Conservation (phyloP, 108 stramenopile species). For the Cylindrotheca closterium region DNA sequence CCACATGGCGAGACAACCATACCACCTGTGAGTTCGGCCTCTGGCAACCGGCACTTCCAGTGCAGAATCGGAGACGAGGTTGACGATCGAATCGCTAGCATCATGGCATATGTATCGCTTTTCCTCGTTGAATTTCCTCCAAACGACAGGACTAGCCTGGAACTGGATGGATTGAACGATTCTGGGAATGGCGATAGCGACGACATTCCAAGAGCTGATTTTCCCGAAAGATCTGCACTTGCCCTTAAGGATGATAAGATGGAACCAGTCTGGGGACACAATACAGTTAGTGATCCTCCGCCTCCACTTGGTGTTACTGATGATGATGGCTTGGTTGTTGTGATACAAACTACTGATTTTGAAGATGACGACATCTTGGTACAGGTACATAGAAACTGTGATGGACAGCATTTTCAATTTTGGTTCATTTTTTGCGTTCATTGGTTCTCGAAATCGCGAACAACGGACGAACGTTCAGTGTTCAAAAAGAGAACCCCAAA, state of each 20-base stretch:
- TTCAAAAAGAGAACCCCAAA: no score
- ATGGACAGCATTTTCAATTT: no score
- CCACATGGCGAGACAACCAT: conserved; percentile 65
- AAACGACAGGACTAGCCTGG: conserved; percentile 32
- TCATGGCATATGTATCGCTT: conserved; percentile 52
- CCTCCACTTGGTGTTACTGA: conserved; percentile 41
- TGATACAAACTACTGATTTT: conserved; percentile 26
- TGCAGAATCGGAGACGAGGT: conserved; percentile 44
- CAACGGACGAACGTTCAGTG: no score
- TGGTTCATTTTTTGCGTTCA: no score
- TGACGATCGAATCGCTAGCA: conserved; percentile 38
- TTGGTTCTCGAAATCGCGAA: no score
- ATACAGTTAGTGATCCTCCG: conserved; percentile 44
- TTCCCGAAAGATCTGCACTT: conserved; percentile 44
- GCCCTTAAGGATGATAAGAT: conserved; percentile 42
- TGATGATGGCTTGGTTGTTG: conserved; percentile 44
- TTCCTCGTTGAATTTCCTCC: conserved; percentile 29
- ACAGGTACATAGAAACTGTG: no score
- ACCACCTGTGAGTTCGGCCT: conserved; percentile 49
- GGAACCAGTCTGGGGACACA: conserved; percentile 40
- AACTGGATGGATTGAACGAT: conserved; percentile 18
- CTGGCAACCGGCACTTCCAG: conserved; percentile 77
- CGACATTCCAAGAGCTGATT: conserved; percentile 32
- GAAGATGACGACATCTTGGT: no score
- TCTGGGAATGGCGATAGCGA: conserved; percentile 41